phyloP scores from a whole-genome alignment of 257 asterid genomes.

The Rubia yunnanensis region DNA sequence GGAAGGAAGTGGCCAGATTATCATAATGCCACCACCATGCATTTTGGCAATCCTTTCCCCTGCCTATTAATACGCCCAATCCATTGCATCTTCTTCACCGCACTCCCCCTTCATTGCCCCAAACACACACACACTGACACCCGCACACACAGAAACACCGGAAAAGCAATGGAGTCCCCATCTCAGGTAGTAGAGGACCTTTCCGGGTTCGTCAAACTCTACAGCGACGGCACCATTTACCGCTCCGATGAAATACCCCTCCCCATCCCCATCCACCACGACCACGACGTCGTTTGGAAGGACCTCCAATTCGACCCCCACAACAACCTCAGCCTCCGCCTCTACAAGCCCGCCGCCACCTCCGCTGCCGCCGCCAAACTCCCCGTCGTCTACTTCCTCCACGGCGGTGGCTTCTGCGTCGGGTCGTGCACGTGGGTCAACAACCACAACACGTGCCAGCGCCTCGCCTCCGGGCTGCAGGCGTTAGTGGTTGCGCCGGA shows the following conservation, averaged over 20 bases:
- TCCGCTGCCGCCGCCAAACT: slow-evolving; percentile 12
- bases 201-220: neutral
- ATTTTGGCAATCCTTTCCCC: neutral
- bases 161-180: neutral
- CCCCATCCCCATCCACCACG: neutral
- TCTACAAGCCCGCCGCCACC: neutral
- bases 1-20: neutral
- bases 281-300: slow-evolving; percentile 1
- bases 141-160: neutral
- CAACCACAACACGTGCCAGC: slow-evolving; percentile 56
- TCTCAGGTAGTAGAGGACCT: slow-evolving; percentile 1
- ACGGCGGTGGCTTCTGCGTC: slow-evolving; percentile 85
- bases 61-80: neutral
- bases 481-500: slow-evolving; percentile 67
- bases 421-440: slow-evolving; percentile 69
- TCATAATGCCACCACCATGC: neutral
- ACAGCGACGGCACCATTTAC: slow-evolving; percentile 5
- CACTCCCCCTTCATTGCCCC: neutral
- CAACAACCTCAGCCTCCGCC: slow-evolving; percentile 1
- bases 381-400: slow-evolving; percentile 51
- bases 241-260: neutral
- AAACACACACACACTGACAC: neutral
- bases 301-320: neutral
- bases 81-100: neutral
- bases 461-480: slow-evolving; percentile 46